Conservation (phyloP, 495 filamentous ascomycete species). For the Symbiotaphrina buchneri region DNA sequence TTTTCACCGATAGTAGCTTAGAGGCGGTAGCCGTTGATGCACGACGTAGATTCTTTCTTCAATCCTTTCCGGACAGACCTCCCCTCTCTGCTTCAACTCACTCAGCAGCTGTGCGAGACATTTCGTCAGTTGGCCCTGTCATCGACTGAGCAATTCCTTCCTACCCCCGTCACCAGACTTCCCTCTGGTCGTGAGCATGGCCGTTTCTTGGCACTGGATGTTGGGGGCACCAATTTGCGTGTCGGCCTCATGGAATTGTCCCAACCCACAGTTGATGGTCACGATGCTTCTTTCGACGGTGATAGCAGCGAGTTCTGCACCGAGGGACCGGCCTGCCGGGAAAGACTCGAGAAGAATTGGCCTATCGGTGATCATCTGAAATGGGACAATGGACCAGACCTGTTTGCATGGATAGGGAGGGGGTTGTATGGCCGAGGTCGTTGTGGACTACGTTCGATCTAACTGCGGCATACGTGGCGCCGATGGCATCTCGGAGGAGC, state of each 20-base stretch:
- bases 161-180: slow-evolving; percentile 5
- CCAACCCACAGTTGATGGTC: slow-evolving; percentile 2
- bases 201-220: slow-evolving; percentile 5
- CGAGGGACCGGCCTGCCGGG: too few species aligned
- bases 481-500: slow-evolving; percentile 21
- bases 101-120: slow-evolving; percentile 2
- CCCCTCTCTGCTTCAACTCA: not conserved
- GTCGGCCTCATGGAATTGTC: slow-evolving; percentile 6
- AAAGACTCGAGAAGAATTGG: slow-evolving; percentile 50
- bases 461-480: slow-evolving; percentile 18
- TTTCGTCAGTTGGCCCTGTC: slow-evolving; percentile 3
- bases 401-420: slow-evolving; percentile 75
- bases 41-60: slow-evolving; percentile 3
- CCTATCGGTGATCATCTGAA: slow-evolving; percentile 62
- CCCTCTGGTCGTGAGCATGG: slow-evolving; percentile 3
- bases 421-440: slow-evolving; percentile 48
- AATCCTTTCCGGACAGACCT: slow-evolving; percentile 2
- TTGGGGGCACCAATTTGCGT: slow-evolving; percentile 5
- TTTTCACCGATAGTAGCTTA: too few species aligned
- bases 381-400: slow-evolving; percentile 45
- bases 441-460: slow-evolving; percentile 25
- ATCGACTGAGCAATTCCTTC: slow-evolving; percentile 5
- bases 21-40: too few species aligned
- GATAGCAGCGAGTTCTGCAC: not conserved
- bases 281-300: not conserved